These are phyloP conservation scores for Rhizopus stolonifer DNA, from an alignment of 371 early-diverging fungal species.

Conservation along the genomic window DNA sequence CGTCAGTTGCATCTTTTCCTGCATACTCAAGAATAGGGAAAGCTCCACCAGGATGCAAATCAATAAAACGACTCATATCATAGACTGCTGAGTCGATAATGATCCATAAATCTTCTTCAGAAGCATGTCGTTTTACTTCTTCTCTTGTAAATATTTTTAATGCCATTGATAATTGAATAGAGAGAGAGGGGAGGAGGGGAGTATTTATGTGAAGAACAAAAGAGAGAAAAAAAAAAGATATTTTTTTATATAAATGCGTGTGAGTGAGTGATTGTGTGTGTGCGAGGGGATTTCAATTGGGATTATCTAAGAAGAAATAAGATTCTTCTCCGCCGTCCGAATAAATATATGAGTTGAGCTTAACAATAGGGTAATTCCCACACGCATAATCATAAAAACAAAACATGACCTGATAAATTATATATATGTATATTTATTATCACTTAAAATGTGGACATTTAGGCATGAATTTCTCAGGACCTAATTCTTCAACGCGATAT, in stretches of 20 bases:
- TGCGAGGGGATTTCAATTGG: too few relatives aligned
- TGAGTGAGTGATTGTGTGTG: too few relatives aligned
- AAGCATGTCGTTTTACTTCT: conserved; percentile 77
- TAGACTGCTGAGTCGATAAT: conserved; percentile 83
- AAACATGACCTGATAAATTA: too few relatives aligned
- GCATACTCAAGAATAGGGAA: conserved; percentile 65
- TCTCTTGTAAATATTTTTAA: conserved; percentile 56
- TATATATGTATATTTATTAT: too few relatives aligned
- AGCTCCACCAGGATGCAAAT: conserved; percentile 87
- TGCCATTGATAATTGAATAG: conserved; percentile 4
- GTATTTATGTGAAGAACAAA: neutral
- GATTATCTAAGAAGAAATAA: too few relatives aligned
- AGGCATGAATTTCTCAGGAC: conserved; percentile 30
- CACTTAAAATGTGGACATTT: conserved; percentile 17
- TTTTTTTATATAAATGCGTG: too few relatives aligned
- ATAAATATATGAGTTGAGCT: too few relatives aligned
- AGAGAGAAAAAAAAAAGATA: neutral
- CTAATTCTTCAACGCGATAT: conserved; percentile 26
- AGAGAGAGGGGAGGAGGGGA: conserved; percentile 1
- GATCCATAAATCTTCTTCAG: conserved; percentile 85
- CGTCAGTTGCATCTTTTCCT: conserved; percentile 74
- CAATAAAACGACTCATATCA: conserved; percentile 86
- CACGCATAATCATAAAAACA: too few relatives aligned
- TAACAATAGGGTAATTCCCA: too few relatives aligned
- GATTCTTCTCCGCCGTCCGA: too few relatives aligned